phyloP scores from a whole-genome alignment of 441 rosid genomes.

The Iberis amara region DNA sequence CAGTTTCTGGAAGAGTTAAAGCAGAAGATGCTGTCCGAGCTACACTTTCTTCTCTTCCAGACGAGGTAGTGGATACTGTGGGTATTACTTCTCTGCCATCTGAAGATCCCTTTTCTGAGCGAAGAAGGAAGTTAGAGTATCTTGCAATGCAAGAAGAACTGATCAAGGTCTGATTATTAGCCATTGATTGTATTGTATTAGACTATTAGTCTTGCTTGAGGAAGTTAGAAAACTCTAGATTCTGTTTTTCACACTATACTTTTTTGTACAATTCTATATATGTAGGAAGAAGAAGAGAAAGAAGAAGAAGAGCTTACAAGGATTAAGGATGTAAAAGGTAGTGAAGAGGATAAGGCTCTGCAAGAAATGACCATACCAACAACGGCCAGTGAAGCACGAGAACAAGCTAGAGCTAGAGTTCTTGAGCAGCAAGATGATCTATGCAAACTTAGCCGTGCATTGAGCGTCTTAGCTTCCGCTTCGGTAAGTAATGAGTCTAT shows the following conservation, averaged over 20 bases:
- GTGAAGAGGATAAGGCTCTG: conserved; percentile 62
- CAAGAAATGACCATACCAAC: conserved; percentile 57
- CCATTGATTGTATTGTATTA: conserved; percentile 14
- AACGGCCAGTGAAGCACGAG: conserved; percentile 61
- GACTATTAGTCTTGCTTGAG: conserved; percentile 18
- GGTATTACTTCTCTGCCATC: conserved; percentile 81
- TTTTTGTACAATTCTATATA: conserved; percentile 16
- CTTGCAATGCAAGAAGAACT: conserved; percentile 91
- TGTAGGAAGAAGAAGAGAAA: conserved; percentile 82
- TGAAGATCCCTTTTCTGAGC: conserved; percentile 83
- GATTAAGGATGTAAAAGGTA: conserved; percentile 49
- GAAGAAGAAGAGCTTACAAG: conserved; percentile 67
- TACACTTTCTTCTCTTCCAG: conserved; percentile 91
- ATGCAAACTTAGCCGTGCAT: conserved; percentile 75
- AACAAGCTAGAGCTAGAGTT: conserved; percentile 62
- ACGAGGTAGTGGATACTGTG: conserved; percentile 93
- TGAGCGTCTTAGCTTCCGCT: conserved; percentile 89
- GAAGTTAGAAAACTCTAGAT: conserved; percentile 9
- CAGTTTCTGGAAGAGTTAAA: conserved; percentile 73
- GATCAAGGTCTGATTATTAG: conserved; percentile 56
- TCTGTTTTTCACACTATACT: background rate
- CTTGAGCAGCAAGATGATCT: conserved; percentile 69
- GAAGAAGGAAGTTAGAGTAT: conserved; percentile 83
- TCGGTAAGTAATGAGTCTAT: conserved; percentile 51
- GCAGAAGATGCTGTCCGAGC: conserved; percentile 92